A percentile compares a stretch with the other conserved stretches of the same genome.
These are phyloP conservation scores for Leccinum cinnamomeum DNA, from an alignment of 1,284 basidiomycete species.

Conservation along the genomic window DNA sequence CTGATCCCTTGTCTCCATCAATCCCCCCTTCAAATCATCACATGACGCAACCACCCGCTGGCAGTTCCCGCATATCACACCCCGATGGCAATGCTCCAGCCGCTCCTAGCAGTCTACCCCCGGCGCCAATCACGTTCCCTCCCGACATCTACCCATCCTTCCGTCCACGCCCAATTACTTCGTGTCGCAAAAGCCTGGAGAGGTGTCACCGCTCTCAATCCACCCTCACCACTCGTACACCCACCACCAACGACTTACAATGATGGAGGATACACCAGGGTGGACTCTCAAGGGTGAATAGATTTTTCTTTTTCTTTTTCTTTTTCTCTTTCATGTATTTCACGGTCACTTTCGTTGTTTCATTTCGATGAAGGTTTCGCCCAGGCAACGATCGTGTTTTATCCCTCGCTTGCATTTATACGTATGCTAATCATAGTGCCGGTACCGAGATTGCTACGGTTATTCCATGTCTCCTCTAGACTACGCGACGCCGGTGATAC, in stretches of 20 bases:
- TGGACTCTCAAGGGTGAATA: slow-evolving; percentile 34
- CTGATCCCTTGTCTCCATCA: slow-evolving; percentile 23
- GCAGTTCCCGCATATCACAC: slow-evolving; percentile 21
- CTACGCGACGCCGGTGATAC: slow-evolving; percentile 31
- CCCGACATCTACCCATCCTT: slow-evolving; percentile 39
- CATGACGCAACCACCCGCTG: slow-evolving; percentile 15
- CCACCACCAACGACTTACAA: slow-evolving; percentile 27
- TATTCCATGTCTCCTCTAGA: slow-evolving; percentile 36
- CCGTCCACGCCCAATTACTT: slow-evolving; percentile 56
- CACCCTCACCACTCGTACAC: slow-evolving; percentile 25
- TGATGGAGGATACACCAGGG: slow-evolving; percentile 24
- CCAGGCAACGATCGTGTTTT: slow-evolving; percentile 12
- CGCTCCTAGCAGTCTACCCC: slow-evolving; percentile 30
- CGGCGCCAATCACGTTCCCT: slow-evolving; percentile 40
- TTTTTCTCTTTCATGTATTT: background rate
- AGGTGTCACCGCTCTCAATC: slow-evolving; percentile 62
- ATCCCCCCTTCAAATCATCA: slow-evolving; percentile 18
- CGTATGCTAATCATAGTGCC: slow-evolving; percentile 27
- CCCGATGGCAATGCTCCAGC: slow-evolving; percentile 15
- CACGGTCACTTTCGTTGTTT: background rate
- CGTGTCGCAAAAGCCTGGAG: slow-evolving; percentile 65
- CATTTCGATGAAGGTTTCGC: slow-evolving; percentile 13
- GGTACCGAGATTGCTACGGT: slow-evolving; percentile 32
- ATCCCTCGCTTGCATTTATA: slow-evolving; percentile 14
- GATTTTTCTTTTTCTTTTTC: slow-evolving; percentile 3